These are phyloP conservation scores for Cochliopodium minus DNA, from an alignment of 208 protist genomes.

Conservation along the genomic window DNA sequence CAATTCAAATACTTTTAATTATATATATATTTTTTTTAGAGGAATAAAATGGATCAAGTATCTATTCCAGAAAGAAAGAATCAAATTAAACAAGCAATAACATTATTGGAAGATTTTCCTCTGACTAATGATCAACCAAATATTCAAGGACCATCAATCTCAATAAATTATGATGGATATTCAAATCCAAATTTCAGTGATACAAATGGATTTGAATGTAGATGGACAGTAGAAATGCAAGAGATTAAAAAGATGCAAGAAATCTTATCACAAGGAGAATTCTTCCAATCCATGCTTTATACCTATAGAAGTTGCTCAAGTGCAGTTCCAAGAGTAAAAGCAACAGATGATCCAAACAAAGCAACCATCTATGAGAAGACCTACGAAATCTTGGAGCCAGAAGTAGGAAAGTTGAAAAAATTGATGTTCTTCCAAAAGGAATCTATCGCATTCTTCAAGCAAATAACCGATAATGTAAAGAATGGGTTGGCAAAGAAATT, in stretches of 20 bases:
- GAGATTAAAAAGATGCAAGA: slow-evolving; percentile 16
- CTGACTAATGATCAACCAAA: too few species aligned
- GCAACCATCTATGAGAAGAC: slow-evolving; percentile 33
- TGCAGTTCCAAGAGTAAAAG: slow-evolving; percentile 30
- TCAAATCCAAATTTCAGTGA: too few species aligned
- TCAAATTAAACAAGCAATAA: too few species aligned
- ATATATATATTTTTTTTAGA: too few species aligned
- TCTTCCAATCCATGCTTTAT: slow-evolving; percentile 36
- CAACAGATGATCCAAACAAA: slow-evolving; percentile 32
- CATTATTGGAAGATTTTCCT: too few species aligned
- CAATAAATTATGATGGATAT: too few species aligned
- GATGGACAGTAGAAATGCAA: too few species aligned
- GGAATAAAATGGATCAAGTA: too few species aligned
- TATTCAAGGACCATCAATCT: too few species aligned
- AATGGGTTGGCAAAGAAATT: not conserved
- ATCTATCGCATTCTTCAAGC: not conserved
- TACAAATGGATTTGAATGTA: too few species aligned
- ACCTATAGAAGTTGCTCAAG: slow-evolving; percentile 31
- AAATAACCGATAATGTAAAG: not conserved
- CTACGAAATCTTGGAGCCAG: slow-evolving; percentile 34
- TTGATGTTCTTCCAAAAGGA: slow-evolving; percentile 27
- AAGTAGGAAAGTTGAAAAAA: slow-evolving; percentile 39
- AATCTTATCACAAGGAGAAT: slow-evolving; percentile 21
- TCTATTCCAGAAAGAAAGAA: too few species aligned
- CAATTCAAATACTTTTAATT: too few species aligned